These are phyloP conservation scores for Nepenthes alata DNA, from an alignment of 179 eudicot species.

Conservation along the genomic window DNA sequence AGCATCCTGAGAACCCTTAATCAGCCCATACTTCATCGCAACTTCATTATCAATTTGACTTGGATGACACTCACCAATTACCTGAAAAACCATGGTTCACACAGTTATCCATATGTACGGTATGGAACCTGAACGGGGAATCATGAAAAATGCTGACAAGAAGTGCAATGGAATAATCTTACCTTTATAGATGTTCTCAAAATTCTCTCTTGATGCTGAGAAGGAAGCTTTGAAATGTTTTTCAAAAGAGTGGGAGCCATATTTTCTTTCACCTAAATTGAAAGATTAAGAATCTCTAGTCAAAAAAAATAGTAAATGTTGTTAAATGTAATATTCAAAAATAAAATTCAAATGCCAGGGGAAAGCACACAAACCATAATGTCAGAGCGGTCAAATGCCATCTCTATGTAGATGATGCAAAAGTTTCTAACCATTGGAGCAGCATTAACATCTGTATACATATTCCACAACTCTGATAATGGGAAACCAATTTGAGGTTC, in stretches of 20 bases:
- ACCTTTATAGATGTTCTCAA: conserved; percentile 62
- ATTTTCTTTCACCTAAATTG: conserved; percentile 56
- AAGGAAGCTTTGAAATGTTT: conserved; percentile 71
- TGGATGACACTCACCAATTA: conserved; percentile 74
- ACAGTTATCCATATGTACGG: conserved; percentile 3
- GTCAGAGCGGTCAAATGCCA: conserved; percentile 69
- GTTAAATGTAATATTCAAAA: not conserved
- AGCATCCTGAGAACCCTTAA: conserved; percentile 41
- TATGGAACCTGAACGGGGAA: no score
- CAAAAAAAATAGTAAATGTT: not conserved
- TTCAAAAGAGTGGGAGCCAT: conserved; percentile 58
- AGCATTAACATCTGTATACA: conserved; percentile 50
- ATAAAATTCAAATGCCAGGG: not conserved
- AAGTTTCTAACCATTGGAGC: conserved; percentile 81
- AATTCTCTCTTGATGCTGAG: conserved; percentile 78
- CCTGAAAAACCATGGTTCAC: conserved; percentile 26
- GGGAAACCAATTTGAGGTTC: conserved; percentile 72
- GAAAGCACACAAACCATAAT: conserved; percentile 37
- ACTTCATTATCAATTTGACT: conserved; percentile 43
- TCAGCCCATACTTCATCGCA: conserved; percentile 44
- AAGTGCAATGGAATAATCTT: no score
- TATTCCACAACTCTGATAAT: conserved; percentile 58
- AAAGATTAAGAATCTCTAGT: not conserved
- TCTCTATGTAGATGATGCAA: conserved; percentile 87
- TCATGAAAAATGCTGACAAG: no score